phyloP scores from a whole-genome alignment of 257 asterid species.

The Nicotiana tomentosiformis region DNA sequence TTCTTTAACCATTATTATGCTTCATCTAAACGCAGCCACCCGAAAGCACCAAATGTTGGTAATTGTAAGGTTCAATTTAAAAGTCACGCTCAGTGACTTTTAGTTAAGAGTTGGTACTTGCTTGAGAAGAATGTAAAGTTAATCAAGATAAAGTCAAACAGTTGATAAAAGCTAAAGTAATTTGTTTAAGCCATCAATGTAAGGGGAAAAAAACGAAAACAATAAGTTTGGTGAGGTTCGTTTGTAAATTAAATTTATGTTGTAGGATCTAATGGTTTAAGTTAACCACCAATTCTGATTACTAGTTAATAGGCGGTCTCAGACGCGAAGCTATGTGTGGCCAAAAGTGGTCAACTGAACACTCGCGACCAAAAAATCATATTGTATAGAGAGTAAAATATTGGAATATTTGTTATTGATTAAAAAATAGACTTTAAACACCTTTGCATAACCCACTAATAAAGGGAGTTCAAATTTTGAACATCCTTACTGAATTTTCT shows the following conservation, averaged over 20 bases:
- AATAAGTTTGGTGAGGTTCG: neutral
- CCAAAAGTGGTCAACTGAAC: too few relatives aligned
- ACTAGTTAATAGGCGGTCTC: neutral
- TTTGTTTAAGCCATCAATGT: neutral
- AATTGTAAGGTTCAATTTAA: neutral
- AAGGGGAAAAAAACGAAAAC: neutral
- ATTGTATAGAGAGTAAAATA: too few relatives aligned
- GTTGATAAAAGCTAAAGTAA: constrained; percentile 2
- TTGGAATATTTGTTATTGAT: too few relatives aligned
- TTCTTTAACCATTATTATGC: neutral
- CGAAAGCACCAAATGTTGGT: neutral
- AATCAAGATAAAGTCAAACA: neutral
- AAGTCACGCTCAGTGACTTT: neutral
- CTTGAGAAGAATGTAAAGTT: neutral
- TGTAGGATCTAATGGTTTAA: neutral
- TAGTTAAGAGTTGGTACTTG: neutral
- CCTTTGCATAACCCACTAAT: too few relatives aligned
- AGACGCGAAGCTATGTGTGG: too few relatives aligned
- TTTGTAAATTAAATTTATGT: neutral
- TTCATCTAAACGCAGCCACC: neutral
- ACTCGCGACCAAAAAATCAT: too few relatives aligned
- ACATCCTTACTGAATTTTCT: too few relatives aligned
- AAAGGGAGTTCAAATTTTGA: too few relatives aligned
- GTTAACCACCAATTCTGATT: neutral
- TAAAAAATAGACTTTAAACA: too few relatives aligned